phyloP scores from a whole-genome alignment of 768 basidiomycete genomes.

The Tulasnella sp. region DNA sequence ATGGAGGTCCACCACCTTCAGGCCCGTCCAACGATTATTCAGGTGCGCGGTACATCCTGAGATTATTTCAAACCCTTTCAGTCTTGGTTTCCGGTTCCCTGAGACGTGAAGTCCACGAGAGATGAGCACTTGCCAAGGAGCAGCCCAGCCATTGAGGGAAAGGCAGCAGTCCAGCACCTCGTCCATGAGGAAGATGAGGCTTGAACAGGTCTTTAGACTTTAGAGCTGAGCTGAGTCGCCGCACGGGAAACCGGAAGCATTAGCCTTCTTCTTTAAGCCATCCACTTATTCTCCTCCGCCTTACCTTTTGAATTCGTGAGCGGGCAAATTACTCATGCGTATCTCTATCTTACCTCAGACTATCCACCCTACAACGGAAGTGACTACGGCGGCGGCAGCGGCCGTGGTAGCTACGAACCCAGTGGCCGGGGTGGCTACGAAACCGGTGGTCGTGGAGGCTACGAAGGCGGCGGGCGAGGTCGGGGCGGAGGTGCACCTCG shows the following conservation, averaged over 20 bases:
- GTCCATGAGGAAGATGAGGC: conserved; percentile 4
- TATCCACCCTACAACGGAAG: conserved; percentile 12
- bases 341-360: conserved; percentile 13
- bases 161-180: not conserved
- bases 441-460: conserved; percentile 3
- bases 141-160: not conserved
- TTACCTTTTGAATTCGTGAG: conserved; percentile 9
- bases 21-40: conserved; percentile 7
- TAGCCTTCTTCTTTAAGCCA: not conserved
- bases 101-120: not conserved
- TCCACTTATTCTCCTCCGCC: conserved; percentile 4
- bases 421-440: conserved; percentile 10
- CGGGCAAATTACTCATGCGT: not conserved
- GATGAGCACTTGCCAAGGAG: not conserved
- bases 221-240: conserved; percentile 24
- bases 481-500: conserved; percentile 29
- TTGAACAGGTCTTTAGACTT: conserved; percentile 22
- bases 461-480: conserved; percentile 17
- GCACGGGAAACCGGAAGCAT: conserved; percentile 5
- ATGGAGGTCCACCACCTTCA: conserved; percentile 14
- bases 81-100: conserved; percentile 17
- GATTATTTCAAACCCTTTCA: not conserved
- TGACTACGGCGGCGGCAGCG: conserved; percentile 16
- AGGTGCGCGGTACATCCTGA: conserved; percentile 4
- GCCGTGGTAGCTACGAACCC: not conserved